A percentile compares a stretch with the other conserved stretches of the same genome.
Conservation (phyloP, 2,329 filamentous ascomycete genomes). For the Apiospora pterosperma region DNA sequence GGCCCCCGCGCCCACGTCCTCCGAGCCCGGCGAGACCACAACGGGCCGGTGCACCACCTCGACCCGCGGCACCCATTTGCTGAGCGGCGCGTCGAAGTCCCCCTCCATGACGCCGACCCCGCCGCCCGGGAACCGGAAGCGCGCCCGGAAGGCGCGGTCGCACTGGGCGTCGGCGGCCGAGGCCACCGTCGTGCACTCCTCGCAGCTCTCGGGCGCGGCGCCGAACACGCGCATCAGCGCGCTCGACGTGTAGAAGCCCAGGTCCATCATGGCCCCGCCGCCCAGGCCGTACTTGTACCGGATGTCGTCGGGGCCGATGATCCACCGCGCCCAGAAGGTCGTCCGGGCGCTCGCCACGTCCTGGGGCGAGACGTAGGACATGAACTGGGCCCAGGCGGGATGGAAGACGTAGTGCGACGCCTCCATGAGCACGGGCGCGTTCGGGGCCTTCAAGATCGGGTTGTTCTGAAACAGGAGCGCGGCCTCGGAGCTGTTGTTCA, state of each 20-base stretch:
- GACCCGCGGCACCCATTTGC: conserved; percentile 15
- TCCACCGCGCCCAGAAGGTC: conserved; percentile 20
- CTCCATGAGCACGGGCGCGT: conserved; percentile 47
- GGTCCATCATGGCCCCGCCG: conserved; percentile 37
- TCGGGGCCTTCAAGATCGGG: conserved; percentile 27
- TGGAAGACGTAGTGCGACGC: conserved; percentile 51
- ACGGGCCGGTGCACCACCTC: conserved; percentile 18
- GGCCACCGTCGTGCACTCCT: conserved; percentile 21
- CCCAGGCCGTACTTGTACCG: conserved; percentile 38
- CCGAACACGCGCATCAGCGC: background rate
- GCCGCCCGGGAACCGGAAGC: conserved; percentile 31
- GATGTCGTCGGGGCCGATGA: conserved; percentile 37
- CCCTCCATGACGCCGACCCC: conserved; percentile 26
- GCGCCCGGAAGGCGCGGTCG: conserved; percentile 26
- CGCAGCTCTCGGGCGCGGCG: background rate
- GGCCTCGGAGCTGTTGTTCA: conserved; percentile 43
- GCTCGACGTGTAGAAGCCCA: conserved; percentile 20
- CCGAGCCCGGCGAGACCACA: conserved; percentile 15
- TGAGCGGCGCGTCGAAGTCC: conserved; percentile 21
- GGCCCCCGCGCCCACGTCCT: too few relatives aligned
- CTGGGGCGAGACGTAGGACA: conserved; percentile 32
- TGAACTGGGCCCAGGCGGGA: conserved; percentile 42
- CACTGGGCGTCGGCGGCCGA: conserved; percentile 19
- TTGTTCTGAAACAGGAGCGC: conserved; percentile 37
- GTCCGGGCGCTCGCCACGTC: conserved; percentile 33